A percentile compares a stretch with the other conserved stretches of the same genome.
Evolutionary conservation across 345 rosid species (phyloP).

Genomic region (Sonneratia alba): DNA sequence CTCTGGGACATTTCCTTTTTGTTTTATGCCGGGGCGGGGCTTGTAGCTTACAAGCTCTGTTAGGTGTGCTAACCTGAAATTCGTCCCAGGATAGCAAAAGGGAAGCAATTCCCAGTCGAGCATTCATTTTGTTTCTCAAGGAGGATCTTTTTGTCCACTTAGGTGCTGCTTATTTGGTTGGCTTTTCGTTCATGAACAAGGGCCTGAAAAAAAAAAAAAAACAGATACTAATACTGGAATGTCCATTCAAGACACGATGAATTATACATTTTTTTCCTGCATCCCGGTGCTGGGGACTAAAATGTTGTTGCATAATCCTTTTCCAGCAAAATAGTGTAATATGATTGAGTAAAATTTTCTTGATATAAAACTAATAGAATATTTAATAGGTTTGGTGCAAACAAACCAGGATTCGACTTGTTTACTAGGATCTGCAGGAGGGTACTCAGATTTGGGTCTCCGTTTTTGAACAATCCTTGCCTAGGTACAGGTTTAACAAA

Average conservation of each 20-base stretch:
- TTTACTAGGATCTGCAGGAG: neutral
- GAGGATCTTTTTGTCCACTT: neutral
- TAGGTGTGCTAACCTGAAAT: neutral
- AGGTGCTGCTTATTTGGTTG: neutral
- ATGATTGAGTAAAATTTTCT: neutral
- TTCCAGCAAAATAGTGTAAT: neutral
- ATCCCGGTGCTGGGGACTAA: neutral
- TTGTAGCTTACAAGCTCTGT: neutral
- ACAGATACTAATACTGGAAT: neutral
- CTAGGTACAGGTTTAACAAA: neutral
- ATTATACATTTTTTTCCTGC: neutral
- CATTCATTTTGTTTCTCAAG: neutral
- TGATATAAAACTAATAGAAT: neutral
- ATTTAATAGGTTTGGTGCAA: neutral
- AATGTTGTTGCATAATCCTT: neutral
- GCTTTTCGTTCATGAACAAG: neutral
- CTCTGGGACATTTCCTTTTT: neutral
- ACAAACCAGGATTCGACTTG: too few species aligned
- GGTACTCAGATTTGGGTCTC: neutral
- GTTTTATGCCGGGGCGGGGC: neutral
- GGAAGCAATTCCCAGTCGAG: neutral
- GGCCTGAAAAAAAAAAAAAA: neutral
- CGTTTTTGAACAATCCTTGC: neutral
- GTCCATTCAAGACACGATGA: neutral
- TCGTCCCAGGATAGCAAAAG: neutral